Percentiles rank a stretch among this genome's conserved stretches.
Conservation (phyloP, 2,329 filamentous ascomycete species). For the Mycosphaerella sp. region DNA sequence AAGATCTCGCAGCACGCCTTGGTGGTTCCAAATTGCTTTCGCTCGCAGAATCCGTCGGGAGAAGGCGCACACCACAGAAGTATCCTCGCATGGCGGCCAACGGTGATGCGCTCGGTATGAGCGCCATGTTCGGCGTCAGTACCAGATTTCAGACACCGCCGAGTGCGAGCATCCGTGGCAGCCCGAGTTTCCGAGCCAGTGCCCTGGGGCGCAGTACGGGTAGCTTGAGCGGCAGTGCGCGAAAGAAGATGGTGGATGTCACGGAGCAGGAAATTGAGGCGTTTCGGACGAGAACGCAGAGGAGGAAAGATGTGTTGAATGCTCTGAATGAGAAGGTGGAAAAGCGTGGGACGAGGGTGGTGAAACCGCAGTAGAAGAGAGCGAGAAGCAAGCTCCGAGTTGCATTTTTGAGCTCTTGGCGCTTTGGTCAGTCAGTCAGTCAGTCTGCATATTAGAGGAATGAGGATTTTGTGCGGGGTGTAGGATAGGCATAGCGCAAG, state of each 20-base stretch:
- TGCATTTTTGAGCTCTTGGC: not conserved
- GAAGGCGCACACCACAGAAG: slow-evolving; percentile 32
- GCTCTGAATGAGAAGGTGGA: slow-evolving; percentile 35
- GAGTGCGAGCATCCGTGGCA: slow-evolving; percentile 6
- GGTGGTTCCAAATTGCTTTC: slow-evolving; percentile 23
- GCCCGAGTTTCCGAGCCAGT: slow-evolving; percentile 28
- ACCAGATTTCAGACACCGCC: slow-evolving; percentile 28
- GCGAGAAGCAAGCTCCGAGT: not conserved
- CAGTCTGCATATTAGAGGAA: too few species aligned
- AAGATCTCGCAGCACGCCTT: slow-evolving; percentile 30
- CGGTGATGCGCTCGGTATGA: slow-evolving; percentile 33
- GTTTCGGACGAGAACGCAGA: slow-evolving; percentile 31
- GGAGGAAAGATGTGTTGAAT: slow-evolving; percentile 36
- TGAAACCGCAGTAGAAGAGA: slow-evolving; percentile 4
- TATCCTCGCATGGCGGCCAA: slow-evolving; percentile 26
- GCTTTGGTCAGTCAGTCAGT: too few species aligned
- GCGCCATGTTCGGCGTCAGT: slow-evolving; percentile 30
- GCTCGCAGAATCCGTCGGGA: slow-evolving; percentile 28
- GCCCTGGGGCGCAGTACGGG: slow-evolving; percentile 23
- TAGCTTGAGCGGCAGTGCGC: slow-evolving; percentile 27
- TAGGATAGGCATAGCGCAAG: too few species aligned
- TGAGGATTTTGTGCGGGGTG: too few species aligned
- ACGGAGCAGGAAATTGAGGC: slow-evolving; percentile 37
- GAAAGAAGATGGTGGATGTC: slow-evolving; percentile 37
- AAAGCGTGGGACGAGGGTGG: slow-evolving; percentile 21